phyloP scores from a whole-genome alignment of 2,329 filamentous ascomycete genomes.

The Beauveria sp. region DNA sequence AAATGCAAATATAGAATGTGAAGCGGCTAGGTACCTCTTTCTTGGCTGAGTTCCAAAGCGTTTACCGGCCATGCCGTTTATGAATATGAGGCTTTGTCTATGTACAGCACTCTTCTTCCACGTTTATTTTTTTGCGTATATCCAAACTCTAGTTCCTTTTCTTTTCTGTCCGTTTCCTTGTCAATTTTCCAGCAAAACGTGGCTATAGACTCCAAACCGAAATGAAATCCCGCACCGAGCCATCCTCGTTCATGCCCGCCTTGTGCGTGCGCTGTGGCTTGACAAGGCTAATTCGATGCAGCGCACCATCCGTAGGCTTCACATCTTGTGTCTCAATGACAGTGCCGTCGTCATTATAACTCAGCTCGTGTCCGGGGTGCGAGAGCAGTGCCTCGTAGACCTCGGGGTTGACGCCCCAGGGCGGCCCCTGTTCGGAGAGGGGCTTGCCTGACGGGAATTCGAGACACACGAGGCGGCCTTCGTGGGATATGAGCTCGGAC shows the following conservation, averaged over 20 bases:
- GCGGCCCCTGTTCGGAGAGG: constrained; percentile 58
- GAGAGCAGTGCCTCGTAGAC: constrained; percentile 66
- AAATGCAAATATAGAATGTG: no score
- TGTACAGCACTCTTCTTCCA: no score
- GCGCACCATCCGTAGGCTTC: constrained; percentile 30
- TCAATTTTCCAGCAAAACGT: background rate
- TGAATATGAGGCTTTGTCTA: no score
- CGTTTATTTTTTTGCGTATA: no score
- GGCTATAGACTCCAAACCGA: constrained; percentile 40
- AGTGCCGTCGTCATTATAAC: constrained; percentile 43
- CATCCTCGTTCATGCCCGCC: constrained; percentile 36
- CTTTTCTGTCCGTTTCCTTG: no score
- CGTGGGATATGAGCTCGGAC: constrained; percentile 38
- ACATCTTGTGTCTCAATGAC: constrained; percentile 33
- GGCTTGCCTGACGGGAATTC: constrained; percentile 73
- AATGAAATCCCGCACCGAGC: constrained; percentile 43
- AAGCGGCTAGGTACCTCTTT: no score
- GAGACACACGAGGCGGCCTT: constrained; percentile 53
- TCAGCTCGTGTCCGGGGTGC: constrained; percentile 58
- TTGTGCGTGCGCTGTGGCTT: constrained; percentile 43
- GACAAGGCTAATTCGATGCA: constrained; percentile 40
- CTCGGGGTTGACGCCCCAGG: constrained; percentile 60
- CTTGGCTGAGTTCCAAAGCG: no score
- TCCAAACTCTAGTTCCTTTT: no score
- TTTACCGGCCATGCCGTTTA: no score